Base-by-base conservation (phyloP, 768 basidiomycete species). In the Fomitopsis serialis region DNA sequence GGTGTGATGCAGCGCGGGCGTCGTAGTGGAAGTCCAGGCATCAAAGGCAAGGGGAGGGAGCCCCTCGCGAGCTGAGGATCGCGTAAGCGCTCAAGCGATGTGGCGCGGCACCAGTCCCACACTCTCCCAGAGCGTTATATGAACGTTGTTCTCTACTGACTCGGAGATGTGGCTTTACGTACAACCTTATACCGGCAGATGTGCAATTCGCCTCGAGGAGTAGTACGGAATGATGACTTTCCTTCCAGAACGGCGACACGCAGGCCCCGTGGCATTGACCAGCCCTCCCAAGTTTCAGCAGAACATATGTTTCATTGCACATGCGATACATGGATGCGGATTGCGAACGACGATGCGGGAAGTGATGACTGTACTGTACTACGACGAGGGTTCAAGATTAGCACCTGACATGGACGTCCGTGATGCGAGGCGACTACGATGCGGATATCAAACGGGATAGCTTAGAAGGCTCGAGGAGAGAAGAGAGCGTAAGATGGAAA, bases 331-430 rank as follows among this genome's bases (percentile, higher is more conserved):
- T 49, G 48, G 21, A 13, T 37, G n/a, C 8, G 29, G 36, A 49
- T 40, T 40, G 37, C 34, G 12, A 37, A 49, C 48, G 48, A 36
- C 44, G 50, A 46, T 46, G 44, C 32, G 21, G 25, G 45, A 15
- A 46, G 29, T 36, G 44, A 47, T 47, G 34, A 53, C 11, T 55
- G 47, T 58, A 56, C 55, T 45, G 46, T 50, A 52, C n/a, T 37
- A 50, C 54, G 54, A 60, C 52, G 48, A 25, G 54, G 52, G 40
- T 43, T 50, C 54, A 48, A 50, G 56, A 62, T 62, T 59, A 62
- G 56, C 52, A 54, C 47, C 47, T 22, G 51, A 53, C 53, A 40
- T 49, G 32, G 7, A 52, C 37, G 53, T 40, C 42, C 27, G 48
- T 23, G 58, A 54, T 34, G 48, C 27, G 48, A 52, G 50, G 50